A percentile compares a stretch with the other conserved stretches of the same genome.
Conservation (phyloP, 2,329 filamentous ascomycete species). For the Claviceps lovelessii region DNA sequence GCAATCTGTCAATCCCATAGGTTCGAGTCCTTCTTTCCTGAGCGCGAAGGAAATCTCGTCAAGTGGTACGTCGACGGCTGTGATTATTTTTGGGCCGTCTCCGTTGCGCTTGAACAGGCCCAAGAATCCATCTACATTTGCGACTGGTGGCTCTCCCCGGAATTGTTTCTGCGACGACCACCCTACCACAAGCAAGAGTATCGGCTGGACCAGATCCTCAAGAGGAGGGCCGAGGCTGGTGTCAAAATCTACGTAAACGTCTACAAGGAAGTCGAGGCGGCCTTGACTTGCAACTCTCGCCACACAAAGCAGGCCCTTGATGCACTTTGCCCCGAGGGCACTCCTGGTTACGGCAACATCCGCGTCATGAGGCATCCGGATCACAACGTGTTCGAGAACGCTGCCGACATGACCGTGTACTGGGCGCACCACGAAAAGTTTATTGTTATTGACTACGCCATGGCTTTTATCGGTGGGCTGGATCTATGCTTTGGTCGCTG, state of each 20-base stretch:
- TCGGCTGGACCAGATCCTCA: slow-evolving; percentile 73
- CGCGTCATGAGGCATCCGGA: slow-evolving; percentile 80
- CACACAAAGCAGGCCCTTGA: slow-evolving; percentile 84
- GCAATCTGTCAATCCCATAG: slow-evolving; percentile 60
- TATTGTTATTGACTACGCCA: slow-evolving; percentile 78
- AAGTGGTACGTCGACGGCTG: slow-evolving; percentile 97
- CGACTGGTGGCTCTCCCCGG: slow-evolving; percentile 94
- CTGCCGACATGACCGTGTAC: slow-evolving; percentile 91
- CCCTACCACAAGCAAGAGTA: slow-evolving; percentile 73
- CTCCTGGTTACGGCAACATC: slow-evolving; percentile 77
- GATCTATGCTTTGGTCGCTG: slow-evolving; percentile 93
- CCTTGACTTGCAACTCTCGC: slow-evolving; percentile 77
- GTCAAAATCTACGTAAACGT: slow-evolving; percentile 91
- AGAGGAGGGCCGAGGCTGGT: slow-evolving; percentile 76
- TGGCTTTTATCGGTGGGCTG: slow-evolving; percentile 86
- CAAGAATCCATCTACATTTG: slow-evolving; percentile 90
- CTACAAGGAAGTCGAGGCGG: slow-evolving; percentile 74
- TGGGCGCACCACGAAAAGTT: slow-evolving; percentile 99
- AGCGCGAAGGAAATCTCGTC: slow-evolving; percentile 68
- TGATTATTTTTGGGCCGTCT: slow-evolving; percentile 92
- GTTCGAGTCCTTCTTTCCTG: slow-evolving; percentile 82
- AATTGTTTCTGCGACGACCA: slow-evolving; percentile 72
- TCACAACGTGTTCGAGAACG: slow-evolving; percentile 88
- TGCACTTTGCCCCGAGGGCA: slow-evolving; percentile 65
- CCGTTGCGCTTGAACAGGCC: slow-evolving; percentile 73